phyloP scores from a whole-genome alignment of 495 filamentous ascomycete species.

The Chaetomidium leptoderma region DNA sequence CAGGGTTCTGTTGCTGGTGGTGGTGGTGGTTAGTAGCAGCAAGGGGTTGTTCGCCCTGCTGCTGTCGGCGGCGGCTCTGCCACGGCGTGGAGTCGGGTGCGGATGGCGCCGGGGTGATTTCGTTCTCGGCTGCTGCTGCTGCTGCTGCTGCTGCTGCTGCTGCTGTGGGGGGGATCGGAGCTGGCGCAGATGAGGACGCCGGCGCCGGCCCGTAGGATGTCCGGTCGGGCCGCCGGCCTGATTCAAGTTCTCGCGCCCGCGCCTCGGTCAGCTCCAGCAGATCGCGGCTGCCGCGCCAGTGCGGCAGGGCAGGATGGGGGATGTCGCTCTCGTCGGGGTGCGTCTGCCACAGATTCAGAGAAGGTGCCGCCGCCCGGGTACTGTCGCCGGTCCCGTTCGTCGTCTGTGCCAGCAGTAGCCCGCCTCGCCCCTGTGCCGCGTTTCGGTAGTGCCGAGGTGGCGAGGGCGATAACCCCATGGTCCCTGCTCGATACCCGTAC shows the following conservation, averaged over 20 bases:
- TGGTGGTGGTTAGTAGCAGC: no score
- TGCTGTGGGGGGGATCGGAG: no score
- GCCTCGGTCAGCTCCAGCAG: conserved; percentile 25
- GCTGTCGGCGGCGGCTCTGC: background rate
- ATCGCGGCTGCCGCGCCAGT: conserved; percentile 19
- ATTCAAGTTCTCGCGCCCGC: conserved; percentile 16
- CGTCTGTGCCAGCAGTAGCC: background rate
- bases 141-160: no score
- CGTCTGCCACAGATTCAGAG: background rate
- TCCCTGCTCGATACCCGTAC: background rate
- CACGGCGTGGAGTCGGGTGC: background rate
- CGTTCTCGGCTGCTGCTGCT: conserved; percentile 2
- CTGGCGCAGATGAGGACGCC: background rate
- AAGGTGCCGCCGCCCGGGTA: background rate
- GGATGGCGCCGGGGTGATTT: conserved; percentile 5
- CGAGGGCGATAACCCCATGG: background rate
- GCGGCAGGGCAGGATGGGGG: conserved; percentile 6
- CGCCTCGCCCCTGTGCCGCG: background rate
- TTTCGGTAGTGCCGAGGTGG: conserved; percentile 3
- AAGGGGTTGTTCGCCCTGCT: background rate
- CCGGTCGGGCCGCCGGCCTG: conserved; percentile 1
- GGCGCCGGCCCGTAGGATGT: conserved; percentile 24
- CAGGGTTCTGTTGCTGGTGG: no score
- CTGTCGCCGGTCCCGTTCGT: background rate
- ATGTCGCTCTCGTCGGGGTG: background rate